phyloP scores from a whole-genome alignment of 2,329 filamentous ascomycete species.

The Teratosphaeria zuluensis region DNA sequence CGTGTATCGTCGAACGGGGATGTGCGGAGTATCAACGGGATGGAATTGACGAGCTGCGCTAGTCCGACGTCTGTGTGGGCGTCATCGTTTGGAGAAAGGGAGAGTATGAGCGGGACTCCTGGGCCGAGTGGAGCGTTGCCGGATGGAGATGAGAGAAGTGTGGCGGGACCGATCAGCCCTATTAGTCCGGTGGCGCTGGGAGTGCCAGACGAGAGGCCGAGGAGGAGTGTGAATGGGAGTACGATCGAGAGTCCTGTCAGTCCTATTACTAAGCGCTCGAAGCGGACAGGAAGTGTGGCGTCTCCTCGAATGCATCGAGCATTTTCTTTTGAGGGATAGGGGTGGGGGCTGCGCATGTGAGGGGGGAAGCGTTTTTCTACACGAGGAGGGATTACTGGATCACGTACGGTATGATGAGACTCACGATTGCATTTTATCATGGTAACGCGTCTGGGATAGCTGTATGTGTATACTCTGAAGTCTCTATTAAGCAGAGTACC shows the following conservation, averaged over 20 bases:
- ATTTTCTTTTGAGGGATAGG: neutral
- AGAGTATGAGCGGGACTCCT: neutral
- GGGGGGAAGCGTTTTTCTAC: neutral
- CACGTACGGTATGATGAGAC: too few relatives aligned
- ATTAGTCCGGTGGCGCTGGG: neutral
- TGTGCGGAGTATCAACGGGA: neutral
- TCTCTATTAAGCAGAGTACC: too few relatives aligned
- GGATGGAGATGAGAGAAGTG: neutral
- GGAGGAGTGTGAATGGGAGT: neutral
- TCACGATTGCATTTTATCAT: too few relatives aligned
- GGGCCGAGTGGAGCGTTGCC: neutral
- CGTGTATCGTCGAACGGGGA: neutral
- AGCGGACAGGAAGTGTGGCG: neutral
- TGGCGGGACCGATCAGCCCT: neutral
- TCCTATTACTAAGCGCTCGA: neutral
- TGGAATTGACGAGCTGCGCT: neutral
- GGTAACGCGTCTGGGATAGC: too few relatives aligned
- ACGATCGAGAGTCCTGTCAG: neutral
- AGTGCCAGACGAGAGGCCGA: neutral
- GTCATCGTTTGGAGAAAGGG: neutral
- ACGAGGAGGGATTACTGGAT: too few relatives aligned
- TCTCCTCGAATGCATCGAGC: neutral
- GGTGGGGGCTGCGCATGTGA: neutral
- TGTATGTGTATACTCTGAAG: too few relatives aligned
- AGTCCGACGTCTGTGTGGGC: neutral